phyloP scores from a whole-genome alignment of 1,284 basidiomycete genomes.

The Tilletia horrida region DNA sequence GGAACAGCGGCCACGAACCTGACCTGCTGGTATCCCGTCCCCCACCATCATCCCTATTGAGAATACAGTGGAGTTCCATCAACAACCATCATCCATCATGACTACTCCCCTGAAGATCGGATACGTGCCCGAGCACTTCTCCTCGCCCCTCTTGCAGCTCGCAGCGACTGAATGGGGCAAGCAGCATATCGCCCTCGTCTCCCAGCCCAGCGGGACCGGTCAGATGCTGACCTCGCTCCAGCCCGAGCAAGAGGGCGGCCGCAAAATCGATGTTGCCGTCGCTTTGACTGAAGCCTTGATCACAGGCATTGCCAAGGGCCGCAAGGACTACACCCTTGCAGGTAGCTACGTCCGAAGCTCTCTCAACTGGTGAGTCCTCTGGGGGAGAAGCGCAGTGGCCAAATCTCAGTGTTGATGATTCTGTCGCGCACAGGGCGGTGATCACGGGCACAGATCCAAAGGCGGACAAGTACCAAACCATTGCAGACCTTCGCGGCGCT shows the following conservation, averaged over 20 bases:
- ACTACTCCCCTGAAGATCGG: constrained; percentile 25
- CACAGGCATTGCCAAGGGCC: constrained; percentile 79
- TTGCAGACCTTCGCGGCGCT: constrained; percentile 74
- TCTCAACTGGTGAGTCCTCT: constrained; percentile 40
- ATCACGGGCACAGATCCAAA: constrained; percentile 71
- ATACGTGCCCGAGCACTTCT: constrained; percentile 52
- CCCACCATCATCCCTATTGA: background rate
- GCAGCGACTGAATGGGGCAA: constrained; percentile 44
- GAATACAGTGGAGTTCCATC: no score
- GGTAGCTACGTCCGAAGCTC: constrained; percentile 75
- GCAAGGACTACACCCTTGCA: constrained; percentile 80
- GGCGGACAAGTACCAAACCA: constrained; percentile 63
- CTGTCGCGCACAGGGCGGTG: constrained; percentile 69
- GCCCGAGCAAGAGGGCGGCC: constrained; percentile 24
- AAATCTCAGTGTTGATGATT: background rate
- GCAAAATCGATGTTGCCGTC: constrained; percentile 59
- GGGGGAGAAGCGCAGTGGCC: no score
- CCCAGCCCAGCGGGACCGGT: constrained; percentile 47
- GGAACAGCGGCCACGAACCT: no score
- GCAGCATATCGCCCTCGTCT: constrained; percentile 40
- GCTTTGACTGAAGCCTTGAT: constrained; percentile 91
- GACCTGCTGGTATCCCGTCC: no score
- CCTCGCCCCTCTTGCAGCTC: constrained; percentile 41
- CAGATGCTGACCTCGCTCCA: constrained; percentile 49
- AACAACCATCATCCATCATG: background rate